Percentiles rank a stretch among this genome's conserved stretches.
These are phyloP conservation scores for Geranium rotundifolium DNA, from an alignment of 345 rosid species.

Conservation along the genomic window DNA sequence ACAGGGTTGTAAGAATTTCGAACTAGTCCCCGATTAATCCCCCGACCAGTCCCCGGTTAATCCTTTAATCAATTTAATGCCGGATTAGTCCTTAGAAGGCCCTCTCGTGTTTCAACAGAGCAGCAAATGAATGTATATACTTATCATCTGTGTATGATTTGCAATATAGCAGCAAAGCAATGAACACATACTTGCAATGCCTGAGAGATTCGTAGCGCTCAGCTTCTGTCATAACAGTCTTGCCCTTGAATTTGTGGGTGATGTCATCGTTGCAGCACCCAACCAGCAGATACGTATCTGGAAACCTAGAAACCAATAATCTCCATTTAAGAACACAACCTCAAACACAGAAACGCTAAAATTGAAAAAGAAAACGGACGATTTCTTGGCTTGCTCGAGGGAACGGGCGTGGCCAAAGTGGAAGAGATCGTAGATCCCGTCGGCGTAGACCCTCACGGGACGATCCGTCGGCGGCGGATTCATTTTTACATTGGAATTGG, in stretches of 20 bases:
- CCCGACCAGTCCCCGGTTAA: no score
- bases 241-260: constrained; percentile 79
- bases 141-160: no score
- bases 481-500: no score
- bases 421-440: constrained; percentile 98
- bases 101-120: no score
- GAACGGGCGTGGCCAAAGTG: constrained; percentile 96
- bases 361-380: constrained; percentile 26
- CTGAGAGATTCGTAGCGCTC: constrained; percentile 94
- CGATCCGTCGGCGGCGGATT: constrained; percentile 26
- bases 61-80: no score
- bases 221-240: constrained; percentile 73
- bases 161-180: no score
- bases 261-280: constrained; percentile 88
- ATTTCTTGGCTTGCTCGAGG: constrained; percentile 87
- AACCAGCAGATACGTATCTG: constrained; percentile 65
- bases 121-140: no score
- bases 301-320: constrained; percentile 36
- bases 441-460: constrained; percentile 87
- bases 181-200: constrained; percentile 68
- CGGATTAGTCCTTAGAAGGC: no score
- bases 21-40: no score
- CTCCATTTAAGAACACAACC: neutral
- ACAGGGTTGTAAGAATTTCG: no score
- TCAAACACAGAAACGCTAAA: neutral